Evolutionary conservation across 2,329 filamentous ascomycete species (phyloP).

Genomic region (Xylaria sp.): DNA sequence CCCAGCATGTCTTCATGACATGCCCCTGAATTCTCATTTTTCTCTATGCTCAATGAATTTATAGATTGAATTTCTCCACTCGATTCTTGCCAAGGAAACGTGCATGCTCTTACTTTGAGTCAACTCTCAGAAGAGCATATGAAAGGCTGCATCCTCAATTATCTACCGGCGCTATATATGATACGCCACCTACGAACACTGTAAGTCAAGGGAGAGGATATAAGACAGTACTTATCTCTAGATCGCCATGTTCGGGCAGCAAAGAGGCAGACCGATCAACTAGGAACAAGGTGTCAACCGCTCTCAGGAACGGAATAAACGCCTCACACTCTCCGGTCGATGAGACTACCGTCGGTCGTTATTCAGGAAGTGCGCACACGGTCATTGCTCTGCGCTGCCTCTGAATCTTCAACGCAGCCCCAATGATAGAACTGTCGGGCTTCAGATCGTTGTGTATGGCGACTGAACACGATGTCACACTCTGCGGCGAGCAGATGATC

Average conservation of each 20-base stretch:
- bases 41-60: neutral
- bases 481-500: constrained; percentile 10
- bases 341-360: constrained; percentile 1
- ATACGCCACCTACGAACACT: constrained; percentile 17
- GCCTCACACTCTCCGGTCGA: constrained; percentile 14
- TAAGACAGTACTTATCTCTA: constrained; percentile 1
- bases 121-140: constrained; percentile 18
- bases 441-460: constrained; percentile 16
- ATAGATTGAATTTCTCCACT: constrained; percentile 6
- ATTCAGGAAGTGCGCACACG: neutral
- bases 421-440: constrained; percentile 13
- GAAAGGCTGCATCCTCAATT: constrained; percentile 1
- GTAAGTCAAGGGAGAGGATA: constrained; percentile 13
- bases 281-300: constrained; percentile 16
- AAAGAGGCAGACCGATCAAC: constrained; percentile 5
- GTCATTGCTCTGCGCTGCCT: neutral
- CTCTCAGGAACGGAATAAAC: constrained; percentile 19
- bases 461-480: constrained; percentile 8
- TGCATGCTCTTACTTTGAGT: constrained; percentile 26
- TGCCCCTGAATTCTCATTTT: neutral
- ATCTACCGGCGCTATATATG: constrained; percentile 20
- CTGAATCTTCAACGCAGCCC: constrained; percentile 12
- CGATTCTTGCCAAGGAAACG: constrained; percentile 14
- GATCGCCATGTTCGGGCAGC: neutral
- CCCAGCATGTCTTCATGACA: neutral